These are phyloP conservation scores for Huntiella bhutanensis DNA, from an alignment of 2,329 filamentous ascomycete species.

Conservation along the genomic window DNA sequence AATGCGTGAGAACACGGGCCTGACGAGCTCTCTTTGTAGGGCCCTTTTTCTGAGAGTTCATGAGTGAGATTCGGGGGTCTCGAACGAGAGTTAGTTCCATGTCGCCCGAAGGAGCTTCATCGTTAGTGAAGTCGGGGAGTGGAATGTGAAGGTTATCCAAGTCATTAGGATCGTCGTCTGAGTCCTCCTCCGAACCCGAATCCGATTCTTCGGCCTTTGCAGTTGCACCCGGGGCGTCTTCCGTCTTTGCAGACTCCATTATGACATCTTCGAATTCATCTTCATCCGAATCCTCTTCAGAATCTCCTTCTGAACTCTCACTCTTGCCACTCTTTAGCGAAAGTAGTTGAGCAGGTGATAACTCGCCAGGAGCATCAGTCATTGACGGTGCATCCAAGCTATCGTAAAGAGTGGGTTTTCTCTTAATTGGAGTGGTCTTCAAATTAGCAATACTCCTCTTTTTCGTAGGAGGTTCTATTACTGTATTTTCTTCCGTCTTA, in stretches of 20 bases:
- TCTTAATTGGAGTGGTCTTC: conserved; percentile 16
- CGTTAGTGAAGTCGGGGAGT: conserved; percentile 20
- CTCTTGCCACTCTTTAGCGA: conserved; percentile 6
- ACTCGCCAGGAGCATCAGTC: conserved; percentile 14
- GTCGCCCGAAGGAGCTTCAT: conserved; percentile 38
- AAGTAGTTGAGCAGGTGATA: conserved; percentile 15
- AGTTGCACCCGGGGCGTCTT: not conserved
- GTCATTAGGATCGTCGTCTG: conserved; percentile 43
- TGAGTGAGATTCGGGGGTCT: conserved; percentile 39
- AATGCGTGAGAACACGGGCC: conserved; percentile 62
- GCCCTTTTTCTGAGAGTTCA: conserved; percentile 55
- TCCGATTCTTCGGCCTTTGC: conserved; percentile 14
- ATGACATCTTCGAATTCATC: conserved; percentile 24
- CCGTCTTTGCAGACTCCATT: conserved; percentile 11
- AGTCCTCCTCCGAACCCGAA: conserved; percentile 24
- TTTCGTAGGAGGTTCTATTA: not conserved
- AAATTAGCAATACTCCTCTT: not conserved
- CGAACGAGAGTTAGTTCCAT: conserved; percentile 53
- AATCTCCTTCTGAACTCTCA: conserved; percentile 26
- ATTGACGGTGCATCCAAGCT: conserved; percentile 34
- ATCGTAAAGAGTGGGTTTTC: conserved; percentile 41
- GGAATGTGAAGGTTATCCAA: conserved; percentile 43
- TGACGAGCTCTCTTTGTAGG: conserved; percentile 68
- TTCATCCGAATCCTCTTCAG: conserved; percentile 25
- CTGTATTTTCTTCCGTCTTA: not conserved